Percentiles rank a stretch among this genome's conserved stretches.
Conservation (phyloP, 2,329 filamentous ascomycete genomes). For the Dactylellina parvicollis region DNA sequence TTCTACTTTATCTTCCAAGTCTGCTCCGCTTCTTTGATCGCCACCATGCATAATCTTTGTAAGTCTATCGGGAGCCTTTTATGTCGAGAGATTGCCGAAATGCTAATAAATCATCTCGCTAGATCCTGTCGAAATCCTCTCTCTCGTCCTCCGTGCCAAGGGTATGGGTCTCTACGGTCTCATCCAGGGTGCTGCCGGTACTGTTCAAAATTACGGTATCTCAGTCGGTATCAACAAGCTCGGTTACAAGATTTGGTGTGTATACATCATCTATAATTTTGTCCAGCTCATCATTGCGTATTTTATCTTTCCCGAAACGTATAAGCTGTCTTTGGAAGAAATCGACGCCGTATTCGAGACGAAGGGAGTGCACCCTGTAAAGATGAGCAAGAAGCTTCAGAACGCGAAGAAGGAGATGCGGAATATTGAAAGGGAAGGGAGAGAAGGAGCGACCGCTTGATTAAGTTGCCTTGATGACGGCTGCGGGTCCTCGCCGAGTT, state of each 20-base stretch:
- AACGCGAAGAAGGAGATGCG: constrained; percentile 61
- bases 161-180: constrained; percentile 64
- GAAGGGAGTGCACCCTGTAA: constrained; percentile 62
- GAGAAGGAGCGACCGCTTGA: constrained; percentile 23
- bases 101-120: constrained; percentile 13
- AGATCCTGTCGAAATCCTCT: constrained; percentile 63
- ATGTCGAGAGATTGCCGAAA: neutral
- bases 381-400: constrained; percentile 63
- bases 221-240: constrained; percentile 64
- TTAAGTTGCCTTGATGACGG: neutral
- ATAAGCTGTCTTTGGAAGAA: constrained; percentile 66
- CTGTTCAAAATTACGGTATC: constrained; percentile 65
- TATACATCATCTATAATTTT: constrained; percentile 66
- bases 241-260: constrained; percentile 66
- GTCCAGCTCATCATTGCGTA: constrained; percentile 65
- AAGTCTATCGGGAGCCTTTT: neutral
- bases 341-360: constrained; percentile 70
- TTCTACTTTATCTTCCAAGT: constrained; percentile 66
- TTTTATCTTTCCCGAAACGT: constrained; percentile 68
- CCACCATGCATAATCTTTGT: constrained; percentile 65
- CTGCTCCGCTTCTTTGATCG: constrained; percentile 64
- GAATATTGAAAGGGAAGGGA: constrained; percentile 47
- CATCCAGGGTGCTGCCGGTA: constrained; percentile 64
- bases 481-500: neutral
- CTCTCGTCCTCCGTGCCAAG: constrained; percentile 63